Evolutionary conservation across 1,139 yeast species (phyloP), one percentile per base, ranked within the genome.

Genomic region (Geotrichum reessii): DNA sequence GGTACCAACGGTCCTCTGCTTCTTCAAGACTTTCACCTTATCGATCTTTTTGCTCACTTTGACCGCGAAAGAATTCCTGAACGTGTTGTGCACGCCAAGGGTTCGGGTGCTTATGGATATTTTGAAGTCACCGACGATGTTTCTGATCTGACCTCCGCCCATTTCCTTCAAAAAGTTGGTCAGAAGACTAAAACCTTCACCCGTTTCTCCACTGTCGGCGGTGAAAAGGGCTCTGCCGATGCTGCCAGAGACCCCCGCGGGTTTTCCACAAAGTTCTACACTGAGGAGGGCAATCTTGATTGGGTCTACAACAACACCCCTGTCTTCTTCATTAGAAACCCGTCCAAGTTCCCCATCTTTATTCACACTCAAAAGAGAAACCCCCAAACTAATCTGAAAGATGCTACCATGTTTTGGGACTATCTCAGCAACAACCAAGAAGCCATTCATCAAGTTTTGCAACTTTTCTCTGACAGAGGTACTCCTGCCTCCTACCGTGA

Each of bases 231-330:
- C 59, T 82, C 91, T 56, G 84, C 96, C 47, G 96, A 89, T 72
- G 78, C 93, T 51, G 93, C 90, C 52, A 84, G 96, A 76, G 96
- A 89, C 72, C 96, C 96, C 64, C 82, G 96, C 76, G 96, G 96
- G 28, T 88, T 87, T 73, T 78, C 95, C 57, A 83, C 86, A 67
- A 88, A 88, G 76, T 80, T 89, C 68, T 87, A 87, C 77, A 89
- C 96, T 55, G 91, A 87, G 68, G 93, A 88, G 74, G 96, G 96
- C 68, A 86, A 85, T 76, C 78, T 86, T 74, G 96, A 89, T 78
- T 85, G 87, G 79, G 96, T 89, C 47, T 87, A 85, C 79, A 89
- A 88, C 80, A 89, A 89, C 79, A 89, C 96, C 50, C 96, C 96
- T 33, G 82, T 89, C 59, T 89, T 89, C 75, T 89, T 89, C 76